phyloP scores from a whole-genome alignment of 1,284 basidiomycete species.

The Mycena citricolor region DNA sequence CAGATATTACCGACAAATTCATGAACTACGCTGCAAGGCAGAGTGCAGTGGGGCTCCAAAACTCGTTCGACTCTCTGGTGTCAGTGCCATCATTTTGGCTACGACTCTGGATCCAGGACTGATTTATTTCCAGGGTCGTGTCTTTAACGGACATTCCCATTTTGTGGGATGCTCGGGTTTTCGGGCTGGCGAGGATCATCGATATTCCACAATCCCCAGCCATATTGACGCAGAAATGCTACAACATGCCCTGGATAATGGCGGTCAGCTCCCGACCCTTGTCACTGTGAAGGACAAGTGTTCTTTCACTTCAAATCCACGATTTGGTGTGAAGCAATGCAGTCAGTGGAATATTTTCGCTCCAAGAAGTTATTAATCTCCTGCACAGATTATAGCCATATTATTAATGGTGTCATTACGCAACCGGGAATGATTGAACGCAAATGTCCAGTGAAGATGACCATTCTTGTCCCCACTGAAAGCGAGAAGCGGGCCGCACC shows the following conservation, averaged over 20 bases:
- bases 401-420: constrained; percentile 4
- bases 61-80: not conserved
- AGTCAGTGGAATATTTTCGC: constrained; percentile 1
- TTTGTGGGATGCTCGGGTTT: constrained; percentile 18
- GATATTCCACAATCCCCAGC: constrained; percentile 1
- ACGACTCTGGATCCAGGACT: not conserved
- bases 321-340: constrained; percentile 5
- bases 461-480: constrained; percentile 5
- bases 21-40: constrained; percentile 2
- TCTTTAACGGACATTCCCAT: constrained; percentile 1
- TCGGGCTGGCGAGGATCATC: constrained; percentile 1
- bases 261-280: constrained; percentile 1
- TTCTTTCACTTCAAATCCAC: constrained; percentile 11
- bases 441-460: not conserved
- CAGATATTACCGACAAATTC: constrained; percentile 10
- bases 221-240: constrained; percentile 4
- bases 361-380: not conserved
- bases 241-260: constrained; percentile 4
- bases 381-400: constrained; percentile 8
- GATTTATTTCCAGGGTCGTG: not conserved
- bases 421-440: constrained; percentile 1
- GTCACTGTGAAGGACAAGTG: not conserved
- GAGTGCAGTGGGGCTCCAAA: constrained; percentile 9
- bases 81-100: too few species aligned
- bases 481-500: not conserved